Evolutionary conservation across 2,329 filamentous ascomycete genomes (phyloP).

Genomic region (Fusarium cyanostomum): DNA sequence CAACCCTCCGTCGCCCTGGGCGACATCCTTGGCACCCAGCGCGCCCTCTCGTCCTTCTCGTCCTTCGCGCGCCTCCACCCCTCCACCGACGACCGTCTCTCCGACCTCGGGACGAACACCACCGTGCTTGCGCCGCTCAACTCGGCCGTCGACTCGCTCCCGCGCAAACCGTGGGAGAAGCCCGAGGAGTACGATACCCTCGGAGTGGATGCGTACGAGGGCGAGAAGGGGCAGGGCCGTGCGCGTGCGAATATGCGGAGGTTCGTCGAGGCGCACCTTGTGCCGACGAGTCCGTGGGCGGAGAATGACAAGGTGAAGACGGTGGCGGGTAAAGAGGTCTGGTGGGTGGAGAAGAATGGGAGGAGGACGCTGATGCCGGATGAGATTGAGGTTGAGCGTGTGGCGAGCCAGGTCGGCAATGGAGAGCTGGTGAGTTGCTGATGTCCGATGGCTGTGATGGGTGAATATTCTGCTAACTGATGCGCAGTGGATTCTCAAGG

Average conservation of each 20-base stretch:
- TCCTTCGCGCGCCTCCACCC: conserved; percentile 80
- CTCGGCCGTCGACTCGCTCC: conserved; percentile 77
- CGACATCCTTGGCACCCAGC: conserved; percentile 83
- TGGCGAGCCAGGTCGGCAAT: conserved; percentile 82
- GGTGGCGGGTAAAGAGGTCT: conserved; percentile 71
- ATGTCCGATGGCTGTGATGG: not conserved
- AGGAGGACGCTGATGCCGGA: conserved; percentile 81
- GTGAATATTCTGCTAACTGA: conserved; percentile 3
- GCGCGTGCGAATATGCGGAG: conserved; percentile 78
- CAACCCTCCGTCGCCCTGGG: conserved; percentile 73
- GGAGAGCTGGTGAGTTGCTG: conserved; percentile 74
- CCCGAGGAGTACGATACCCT: conserved; percentile 74
- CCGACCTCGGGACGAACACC: conserved; percentile 72
- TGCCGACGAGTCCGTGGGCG: conserved; percentile 79
- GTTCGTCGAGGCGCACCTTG: conserved; percentile 88
- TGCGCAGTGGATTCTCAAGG: conserved; percentile 71
- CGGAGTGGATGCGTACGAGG: conserved; percentile 79
- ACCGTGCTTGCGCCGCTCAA: conserved; percentile 92
- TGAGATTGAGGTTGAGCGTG: conserved; percentile 76
- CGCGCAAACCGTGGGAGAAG: conserved; percentile 88
- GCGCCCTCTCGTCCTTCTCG: conserved; percentile 85
- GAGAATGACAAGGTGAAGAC: conserved; percentile 73
- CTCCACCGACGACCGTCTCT: conserved; percentile 73
- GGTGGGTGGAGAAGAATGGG: conserved; percentile 80
- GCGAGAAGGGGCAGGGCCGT: conserved; percentile 76